Evolutionary conservation across 1,139 yeast genomes (phyloP).

Genomic region (Geotrichum phurueaensis): DNA sequence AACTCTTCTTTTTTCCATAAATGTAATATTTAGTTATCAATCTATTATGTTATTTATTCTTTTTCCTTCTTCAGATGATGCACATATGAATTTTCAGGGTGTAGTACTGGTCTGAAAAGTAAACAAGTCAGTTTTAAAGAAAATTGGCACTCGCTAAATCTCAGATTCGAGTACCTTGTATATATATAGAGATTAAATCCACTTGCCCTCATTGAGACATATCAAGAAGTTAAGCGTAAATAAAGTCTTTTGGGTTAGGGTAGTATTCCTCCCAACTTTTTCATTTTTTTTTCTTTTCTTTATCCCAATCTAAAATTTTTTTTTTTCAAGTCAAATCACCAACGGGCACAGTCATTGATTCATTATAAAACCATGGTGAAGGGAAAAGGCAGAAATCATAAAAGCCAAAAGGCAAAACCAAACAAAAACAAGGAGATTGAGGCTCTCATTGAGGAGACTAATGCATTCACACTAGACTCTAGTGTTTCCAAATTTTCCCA

Average conservation of each 20-base stretch:
- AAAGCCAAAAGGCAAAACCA: not conserved
- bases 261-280: not conserved
- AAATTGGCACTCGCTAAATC: no score
- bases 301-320: not conserved
- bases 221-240: no score
- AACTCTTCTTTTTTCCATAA: not conserved
- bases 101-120: not conserved
- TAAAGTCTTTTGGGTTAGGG: not conserved
- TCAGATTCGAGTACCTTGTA: no score
- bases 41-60: not conserved
- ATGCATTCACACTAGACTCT: slow-evolving; percentile 26
- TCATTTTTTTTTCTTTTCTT: not conserved
- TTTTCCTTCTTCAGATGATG: not conserved
- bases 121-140: not conserved
- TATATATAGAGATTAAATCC: no score
- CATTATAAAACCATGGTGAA: not conserved
- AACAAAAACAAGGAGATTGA: slow-evolving; percentile 3
- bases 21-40: not conserved
- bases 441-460: not conserved
- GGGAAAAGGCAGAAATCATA: not conserved
- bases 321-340: not conserved
- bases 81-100: not conserved
- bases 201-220: no score
- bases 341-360: not conserved
- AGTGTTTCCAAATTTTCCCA: slow-evolving; percentile 39